Base-by-base conservation (phyloP, 2,329 filamentous ascomycete species). In the Lasiodiplodia sp. region DNA sequence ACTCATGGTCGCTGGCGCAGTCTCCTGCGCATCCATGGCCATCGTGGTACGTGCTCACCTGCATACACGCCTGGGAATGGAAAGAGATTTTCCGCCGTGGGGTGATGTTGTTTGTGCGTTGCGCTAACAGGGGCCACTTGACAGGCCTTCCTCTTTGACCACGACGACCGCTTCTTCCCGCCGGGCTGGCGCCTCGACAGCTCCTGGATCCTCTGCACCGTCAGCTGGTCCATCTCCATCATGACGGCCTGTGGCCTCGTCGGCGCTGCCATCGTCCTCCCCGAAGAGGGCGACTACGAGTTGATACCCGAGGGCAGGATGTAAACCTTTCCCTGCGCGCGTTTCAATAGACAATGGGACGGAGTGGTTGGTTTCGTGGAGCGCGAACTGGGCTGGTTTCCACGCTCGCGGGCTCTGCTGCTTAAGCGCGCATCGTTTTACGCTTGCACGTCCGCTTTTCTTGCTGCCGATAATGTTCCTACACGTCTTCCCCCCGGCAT, bases 251-350 rank as follows among this genome's bases (percentile, higher is more conserved):
- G 84, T 16, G 88, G 87, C 14, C 83, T 97, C 66, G 83, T 86
- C 0, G 81, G 88, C 12, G 91, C 92, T 1, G 91, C 90, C 5
- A 88, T 89, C 69, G 79, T 91, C 25, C 83, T 97, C 53, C 91
- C 93, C 0, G 86, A 89, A 0, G 94, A 97, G 78, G 92, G 92
- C 75, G 94, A 93, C 68, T 97, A 97, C 81, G 92, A 97, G 78
- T 87, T 92, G 71, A 93, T 89, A 76, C 88, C 83, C 31, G 71
- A 69, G 37, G 66, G 66, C 18, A 52, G 66, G 49, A 68, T 68
- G 66, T 68, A 56, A 57, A 49, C 6, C 38, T 38, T 25, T 14
- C 3, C 7, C 38, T n/a, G 40, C 18, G 25, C 28, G 40, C 31
- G 55, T 57, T 62, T 62, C 58, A 34, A 62, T 49, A 62, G 40